Conservation (phyloP, 1,284 basidiomycete species). For the Puccinia horiana region DNA sequence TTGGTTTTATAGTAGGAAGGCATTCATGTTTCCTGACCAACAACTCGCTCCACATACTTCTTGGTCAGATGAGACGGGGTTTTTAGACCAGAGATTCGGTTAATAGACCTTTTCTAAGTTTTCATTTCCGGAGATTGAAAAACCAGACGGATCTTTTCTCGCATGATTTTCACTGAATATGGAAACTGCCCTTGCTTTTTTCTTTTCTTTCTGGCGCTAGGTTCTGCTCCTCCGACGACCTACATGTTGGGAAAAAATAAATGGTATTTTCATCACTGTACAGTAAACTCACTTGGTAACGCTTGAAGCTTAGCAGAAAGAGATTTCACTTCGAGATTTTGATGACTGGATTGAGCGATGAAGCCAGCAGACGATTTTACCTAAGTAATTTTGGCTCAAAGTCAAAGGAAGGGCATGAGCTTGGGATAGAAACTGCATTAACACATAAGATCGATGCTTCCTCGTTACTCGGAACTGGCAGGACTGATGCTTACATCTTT, state of each 20-base stretch:
- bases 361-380: constrained; percentile 60
- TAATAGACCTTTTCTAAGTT: constrained; percentile 52
- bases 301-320: constrained; percentile 55
- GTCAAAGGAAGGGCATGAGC: constrained; percentile 62
- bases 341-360: constrained; percentile 86
- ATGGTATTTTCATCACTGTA: background rate
- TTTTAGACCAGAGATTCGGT: constrained; percentile 82
- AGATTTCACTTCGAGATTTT: constrained; percentile 98
- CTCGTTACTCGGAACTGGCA: constrained; percentile 75
- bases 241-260: background rate
- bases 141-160: background rate
- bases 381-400: constrained; percentile 52
- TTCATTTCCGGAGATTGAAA: too few species aligned
- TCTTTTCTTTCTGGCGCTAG: too few species aligned
- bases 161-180: too few species aligned
- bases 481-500: constrained; percentile 90
- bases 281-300: constrained; percentile 65
- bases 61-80: constrained; percentile 90
- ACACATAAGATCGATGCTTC: constrained; percentile 79
- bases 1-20: constrained; percentile 95
- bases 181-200: too few species aligned
- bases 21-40: constrained; percentile 98
- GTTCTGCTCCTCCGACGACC: background rate
- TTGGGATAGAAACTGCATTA: constrained; percentile 71
- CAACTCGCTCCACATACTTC: constrained; percentile 90